Evolutionary conservation across 148 eudicot genomes (phyloP), one percentile per base, ranked within the genome.

Genomic region (Nepenthes mirabilis): DNA sequence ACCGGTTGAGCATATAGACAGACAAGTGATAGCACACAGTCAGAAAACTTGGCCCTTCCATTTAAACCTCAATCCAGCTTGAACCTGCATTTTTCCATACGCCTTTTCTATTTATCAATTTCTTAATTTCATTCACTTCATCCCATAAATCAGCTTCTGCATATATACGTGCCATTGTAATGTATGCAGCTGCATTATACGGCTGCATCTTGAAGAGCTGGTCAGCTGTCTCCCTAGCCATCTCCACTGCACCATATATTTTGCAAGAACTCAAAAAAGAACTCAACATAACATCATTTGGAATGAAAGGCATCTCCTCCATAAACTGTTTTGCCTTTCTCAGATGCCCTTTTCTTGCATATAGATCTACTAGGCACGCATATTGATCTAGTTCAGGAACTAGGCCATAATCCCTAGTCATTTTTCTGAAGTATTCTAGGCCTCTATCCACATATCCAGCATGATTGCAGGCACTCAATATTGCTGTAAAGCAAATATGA

Each of bases 321-420:
- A 81, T 67, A 9, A 78, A 3, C 56, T 59, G 56, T 59, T 64
- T 59, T 34, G 85, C 82, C 47, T 66, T 54, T 36, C 11, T 62
- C 34, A 81, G 57, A 43, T 72, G 52, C 33, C 85, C 85, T 52
- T 64, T 66, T 63, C 77, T 68, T 33, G 75, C 80, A 69, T 69
- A 65, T 47, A 81, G 59, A 59, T 77, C 80, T 49, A 81, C 62
- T 12, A 81, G 43, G 58, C 83, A 80, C 58, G 80, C 76, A 58
- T 80, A 76, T 11, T 76, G 80, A 63, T 76, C 83, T 7, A 70
- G 43, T n/a, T 64, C 61, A 55, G 83, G 80, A 67, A 64, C 64
- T 49, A 79, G 11, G 55, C 68, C 62, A 47, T 67, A 67, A 40
- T 72, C 65, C 34, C 56, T 61, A 40, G 47, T 66, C 77, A 79